A percentile compares a stretch with the other conserved stretches of the same genome.
Conservation (phyloP, 2,329 filamentous ascomycete genomes). For the Onygenales sp. region DNA sequence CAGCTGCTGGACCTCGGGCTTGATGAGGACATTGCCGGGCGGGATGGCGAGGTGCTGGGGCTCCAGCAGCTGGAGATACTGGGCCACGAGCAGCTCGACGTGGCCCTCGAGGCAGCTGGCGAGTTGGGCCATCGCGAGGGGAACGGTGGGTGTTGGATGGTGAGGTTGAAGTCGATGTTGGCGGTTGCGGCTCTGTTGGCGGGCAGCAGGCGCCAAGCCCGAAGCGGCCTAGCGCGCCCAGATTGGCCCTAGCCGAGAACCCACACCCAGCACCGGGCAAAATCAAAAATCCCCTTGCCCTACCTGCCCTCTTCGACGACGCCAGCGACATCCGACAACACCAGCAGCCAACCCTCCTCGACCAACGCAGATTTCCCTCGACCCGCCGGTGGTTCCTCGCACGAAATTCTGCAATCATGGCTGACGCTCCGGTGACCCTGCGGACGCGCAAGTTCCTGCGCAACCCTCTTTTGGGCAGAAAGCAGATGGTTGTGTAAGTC, state of each 20-base stretch:
- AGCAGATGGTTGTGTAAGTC: conserved; percentile 99
- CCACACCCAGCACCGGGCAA: conserved; percentile 23
- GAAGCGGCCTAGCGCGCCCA: conserved; percentile 19
- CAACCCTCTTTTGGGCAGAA: conserved; percentile 96
- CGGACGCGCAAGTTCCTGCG: conserved; percentile 99
- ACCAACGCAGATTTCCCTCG: conserved; percentile 19
- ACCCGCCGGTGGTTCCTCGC: conserved; percentile 13
- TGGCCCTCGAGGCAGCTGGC: conserved; percentile 15
- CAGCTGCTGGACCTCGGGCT: conserved; percentile 53
- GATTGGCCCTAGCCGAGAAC: conserved; percentile 31
- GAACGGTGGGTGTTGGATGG: neutral
- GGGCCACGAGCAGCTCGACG: conserved; percentile 43
- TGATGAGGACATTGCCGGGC: conserved; percentile 46
- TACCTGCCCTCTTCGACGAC: conserved; percentile 14
- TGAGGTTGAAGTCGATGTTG: neutral
- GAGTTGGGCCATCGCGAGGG: conserved; percentile 1
- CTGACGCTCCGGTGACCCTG: conserved; percentile 69
- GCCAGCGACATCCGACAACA: conserved; percentile 21
- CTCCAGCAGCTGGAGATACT: conserved; percentile 71
- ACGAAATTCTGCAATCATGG: conserved; percentile 62
- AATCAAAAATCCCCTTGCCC: conserved; percentile 24
- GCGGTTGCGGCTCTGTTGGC: conserved; percentile 8
- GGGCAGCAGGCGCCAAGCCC: conserved; percentile 3
- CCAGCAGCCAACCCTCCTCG: conserved; percentile 13
- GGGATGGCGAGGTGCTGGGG: conserved; percentile 55